Conservation (phyloP, 768 basidiomycete species). For the Tephrocybe rancida region DNA sequence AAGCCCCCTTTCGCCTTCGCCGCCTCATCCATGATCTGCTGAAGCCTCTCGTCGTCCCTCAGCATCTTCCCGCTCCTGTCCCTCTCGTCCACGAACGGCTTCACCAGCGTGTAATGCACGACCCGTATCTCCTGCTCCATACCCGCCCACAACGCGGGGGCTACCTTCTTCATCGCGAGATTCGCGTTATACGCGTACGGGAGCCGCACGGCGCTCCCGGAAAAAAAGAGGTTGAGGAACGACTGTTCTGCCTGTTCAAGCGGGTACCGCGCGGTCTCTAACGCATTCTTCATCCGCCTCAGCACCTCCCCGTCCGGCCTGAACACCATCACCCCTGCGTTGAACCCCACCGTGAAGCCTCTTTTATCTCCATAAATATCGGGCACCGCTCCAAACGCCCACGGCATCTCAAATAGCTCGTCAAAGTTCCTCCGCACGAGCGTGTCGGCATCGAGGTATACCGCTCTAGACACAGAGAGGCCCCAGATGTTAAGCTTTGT, state of each 20-base stretch:
- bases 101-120: conserved; percentile 37
- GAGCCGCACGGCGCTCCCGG: conserved; percentile 31
- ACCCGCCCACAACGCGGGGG: conserved; percentile 33
- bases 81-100: conserved; percentile 22
- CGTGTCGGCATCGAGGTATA: conserved; percentile 47
- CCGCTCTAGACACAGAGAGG: conserved; percentile 33
- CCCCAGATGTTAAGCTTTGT: conserved; percentile 46
- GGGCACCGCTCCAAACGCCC: conserved; percentile 41
- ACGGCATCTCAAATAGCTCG: conserved; percentile 45
- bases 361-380: conserved; percentile 33
- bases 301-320: conserved; percentile 31
- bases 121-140: conserved; percentile 33
- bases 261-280: conserved; percentile 31
- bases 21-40: conserved; percentile 22
- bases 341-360: conserved; percentile 39
- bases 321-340: conserved; percentile 41
- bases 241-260: conserved; percentile 39
- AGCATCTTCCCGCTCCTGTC: conserved; percentile 17
- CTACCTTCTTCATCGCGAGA: conserved; percentile 36
- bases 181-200: conserved; percentile 46
- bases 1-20: conserved; percentile 20
- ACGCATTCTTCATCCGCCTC: conserved; percentile 26
- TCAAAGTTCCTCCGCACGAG: conserved; percentile 43
- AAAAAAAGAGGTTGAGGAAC: conserved; percentile 43
- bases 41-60: conserved; percentile 20